Evolutionary conservation across 768 basidiomycete genomes (phyloP).

Genomic region (Lactarius quietus): DNA sequence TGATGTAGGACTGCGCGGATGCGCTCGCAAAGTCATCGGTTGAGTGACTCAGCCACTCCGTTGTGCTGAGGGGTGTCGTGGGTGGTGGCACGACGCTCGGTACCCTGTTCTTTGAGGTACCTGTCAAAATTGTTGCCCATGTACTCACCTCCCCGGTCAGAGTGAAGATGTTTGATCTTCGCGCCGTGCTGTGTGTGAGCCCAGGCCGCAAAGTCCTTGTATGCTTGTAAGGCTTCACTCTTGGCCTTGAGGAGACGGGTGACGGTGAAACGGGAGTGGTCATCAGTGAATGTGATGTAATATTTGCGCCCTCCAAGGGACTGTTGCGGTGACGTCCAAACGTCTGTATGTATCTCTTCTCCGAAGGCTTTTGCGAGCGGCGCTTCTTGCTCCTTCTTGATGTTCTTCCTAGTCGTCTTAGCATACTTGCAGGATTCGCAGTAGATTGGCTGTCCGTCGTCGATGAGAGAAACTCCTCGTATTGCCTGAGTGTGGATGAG

Average conservation of each 20-base stretch:
- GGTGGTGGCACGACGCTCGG: not conserved
- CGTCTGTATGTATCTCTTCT: too few species aligned
- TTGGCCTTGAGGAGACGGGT: too few species aligned
- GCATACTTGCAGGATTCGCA: not conserved
- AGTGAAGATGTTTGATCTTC: not conserved
- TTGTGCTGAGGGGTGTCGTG: conserved; percentile 2
- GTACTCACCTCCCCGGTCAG: not conserved
- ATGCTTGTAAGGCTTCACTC: not conserved
- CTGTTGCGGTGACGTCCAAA: too few species aligned
- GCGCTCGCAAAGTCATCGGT: not conserved
- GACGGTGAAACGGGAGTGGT: too few species aligned
- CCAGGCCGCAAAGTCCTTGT: not conserved
- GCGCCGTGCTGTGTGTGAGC: not conserved
- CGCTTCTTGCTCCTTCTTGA: not conserved
- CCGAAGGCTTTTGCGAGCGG: not conserved
- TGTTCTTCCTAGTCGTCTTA: not conserved
- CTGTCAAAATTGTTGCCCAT: too few species aligned
- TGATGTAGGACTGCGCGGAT: not conserved
- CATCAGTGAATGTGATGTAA: too few species aligned
- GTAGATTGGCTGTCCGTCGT: not conserved
- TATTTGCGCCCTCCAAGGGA: too few species aligned
- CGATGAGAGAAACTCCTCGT: not conserved
- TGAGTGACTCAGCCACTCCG: conserved; percentile 2
- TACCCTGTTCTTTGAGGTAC: not conserved
- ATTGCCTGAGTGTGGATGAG: not conserved